A percentile compares a stretch with the other conserved stretches of the same genome.
Evolutionary conservation across 148 eudicot genomes (phyloP).

Genomic region (Polygonum maritimum): DNA sequence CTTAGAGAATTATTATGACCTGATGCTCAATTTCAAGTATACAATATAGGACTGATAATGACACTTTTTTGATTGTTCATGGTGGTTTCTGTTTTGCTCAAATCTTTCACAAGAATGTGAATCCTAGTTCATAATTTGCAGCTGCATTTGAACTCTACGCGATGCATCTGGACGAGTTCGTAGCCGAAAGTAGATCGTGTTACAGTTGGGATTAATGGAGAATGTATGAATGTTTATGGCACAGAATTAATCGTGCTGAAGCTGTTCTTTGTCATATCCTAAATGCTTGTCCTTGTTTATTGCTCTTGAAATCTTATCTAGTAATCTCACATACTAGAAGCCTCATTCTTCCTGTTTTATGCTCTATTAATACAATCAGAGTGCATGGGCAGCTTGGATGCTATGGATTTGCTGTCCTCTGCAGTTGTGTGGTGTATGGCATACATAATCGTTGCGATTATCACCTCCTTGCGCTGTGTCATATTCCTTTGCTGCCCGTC

Average conservation of each 20-base stretch:
- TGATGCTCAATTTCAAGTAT: neutral
- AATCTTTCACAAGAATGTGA: neutral
- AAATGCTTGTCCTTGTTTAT: neutral
- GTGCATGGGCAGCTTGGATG: conserved; percentile 22
- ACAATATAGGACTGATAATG: neutral
- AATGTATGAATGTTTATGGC: neutral
- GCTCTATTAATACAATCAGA: neutral
- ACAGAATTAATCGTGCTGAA: neutral
- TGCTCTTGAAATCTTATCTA: neutral
- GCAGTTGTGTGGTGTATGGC: conserved; percentile 32
- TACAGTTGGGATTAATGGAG: neutral
- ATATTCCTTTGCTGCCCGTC: conserved; percentile 18
- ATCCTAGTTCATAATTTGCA: neutral
- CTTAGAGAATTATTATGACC: neutral
- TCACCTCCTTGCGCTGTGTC: conserved; percentile 20
- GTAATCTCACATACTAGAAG: neutral
- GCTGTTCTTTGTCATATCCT: neutral
- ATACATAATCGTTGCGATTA: conserved; percentile 23
- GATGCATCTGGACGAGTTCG: neutral
- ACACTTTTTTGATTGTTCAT: neutral
- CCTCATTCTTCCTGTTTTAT: too few relatives aligned
- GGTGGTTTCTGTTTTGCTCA: neutral
- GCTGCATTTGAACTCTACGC: neutral
- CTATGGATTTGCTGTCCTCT: conserved; percentile 16
- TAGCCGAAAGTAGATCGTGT: neutral